These are phyloP conservation scores for Paraphoma sp. DNA, from an alignment of 2,329 filamentous ascomycete genomes.

Conservation along the genomic window DNA sequence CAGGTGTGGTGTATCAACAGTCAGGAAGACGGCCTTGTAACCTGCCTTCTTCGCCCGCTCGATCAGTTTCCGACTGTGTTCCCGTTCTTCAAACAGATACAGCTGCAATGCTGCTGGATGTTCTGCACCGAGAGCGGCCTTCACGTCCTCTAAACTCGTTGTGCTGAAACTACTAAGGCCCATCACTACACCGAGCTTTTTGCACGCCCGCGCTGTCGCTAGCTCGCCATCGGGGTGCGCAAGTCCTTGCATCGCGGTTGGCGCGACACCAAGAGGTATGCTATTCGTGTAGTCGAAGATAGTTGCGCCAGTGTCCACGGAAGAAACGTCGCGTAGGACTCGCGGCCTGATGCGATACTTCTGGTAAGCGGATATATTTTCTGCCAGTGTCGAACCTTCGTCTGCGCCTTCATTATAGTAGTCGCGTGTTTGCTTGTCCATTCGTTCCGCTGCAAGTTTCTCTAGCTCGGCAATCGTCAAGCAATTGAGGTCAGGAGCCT, in stretches of 20 bases:
- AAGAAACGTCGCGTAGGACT: constrained; percentile 50
- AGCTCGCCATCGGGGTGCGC: constrained; percentile 54
- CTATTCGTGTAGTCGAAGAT: constrained; percentile 26
- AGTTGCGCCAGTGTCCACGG: constrained; percentile 44
- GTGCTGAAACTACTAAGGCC: constrained; percentile 50
- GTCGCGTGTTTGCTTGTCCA: constrained; percentile 40
- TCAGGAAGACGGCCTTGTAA: constrained; percentile 33
- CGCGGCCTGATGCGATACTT: constrained; percentile 41
- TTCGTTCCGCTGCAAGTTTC: constrained; percentile 31
- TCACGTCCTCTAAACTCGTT: constrained; percentile 52
- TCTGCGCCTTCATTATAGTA: constrained; percentile 38
- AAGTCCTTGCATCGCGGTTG: constrained; percentile 52
- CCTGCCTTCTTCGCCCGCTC: constrained; percentile 32
- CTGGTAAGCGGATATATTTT: constrained; percentile 37
- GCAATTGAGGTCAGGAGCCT: constrained; percentile 31
- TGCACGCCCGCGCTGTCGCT: constrained; percentile 50
- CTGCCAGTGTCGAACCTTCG: constrained; percentile 27
- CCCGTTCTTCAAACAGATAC: constrained; percentile 50
- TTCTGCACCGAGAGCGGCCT: constrained; percentile 51
- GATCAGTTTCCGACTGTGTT: constrained; percentile 24
- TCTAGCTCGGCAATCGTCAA: constrained; percentile 36
- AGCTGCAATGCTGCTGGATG: constrained; percentile 46
- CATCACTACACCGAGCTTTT: constrained; percentile 45
- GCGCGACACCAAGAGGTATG: constrained; percentile 52
- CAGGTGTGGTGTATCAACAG: constrained; percentile 33